Base-by-base conservation (phyloP, 805 yeast genomes). In the Starmerella bombi region DNA sequence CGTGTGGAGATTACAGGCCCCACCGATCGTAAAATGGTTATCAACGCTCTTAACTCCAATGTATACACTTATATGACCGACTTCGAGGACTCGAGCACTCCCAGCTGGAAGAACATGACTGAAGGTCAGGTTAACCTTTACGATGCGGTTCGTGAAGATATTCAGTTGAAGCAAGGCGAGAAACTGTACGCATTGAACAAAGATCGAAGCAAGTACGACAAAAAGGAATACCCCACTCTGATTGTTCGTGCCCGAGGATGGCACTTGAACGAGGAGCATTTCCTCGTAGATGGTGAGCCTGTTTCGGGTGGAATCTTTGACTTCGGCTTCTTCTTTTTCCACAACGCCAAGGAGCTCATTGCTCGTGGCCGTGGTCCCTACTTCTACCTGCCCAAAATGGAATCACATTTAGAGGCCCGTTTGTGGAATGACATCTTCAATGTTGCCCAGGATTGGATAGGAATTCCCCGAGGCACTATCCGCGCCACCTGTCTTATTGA, bases 1-100 rank as follows among this genome's bases (percentile, higher is more conserved):
- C 69, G 83, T 51, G 81, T 75, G 42, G 83, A 77, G 59, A 77
- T 77, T 61, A 77, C 83, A 36, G 84, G 84, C 30, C 83, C 83
- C 34, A 74, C 81, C 35, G 83, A 76, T 60, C 67, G 82, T 46
- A 76, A 76, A 59, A 76, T 76, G 83, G 81, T 76, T 43, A 75
- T 76, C 63, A 76, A 76, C 50, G 83, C 83, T 28, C 68, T 76
- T 55, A 76, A 76, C 62, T 69, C 81, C 14, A 67, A 67, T 33
- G 83, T 77, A 35, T 78, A 75, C 53, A 75, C 82, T 35, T 77
- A 77, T 62, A 77, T 77, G 83, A 75, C 80, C 40, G 83, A 77
- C 57, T 77, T 77, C 49, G 83, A 77, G 62, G 83, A 77, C 59
- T 75, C 81, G 19, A 66, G 73, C 57, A 72, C 82, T 28, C 83